Conservation (phyloP, 1,284 basidiomycete genomes). For the Anthracocystis panici-leucophaei region DNA sequence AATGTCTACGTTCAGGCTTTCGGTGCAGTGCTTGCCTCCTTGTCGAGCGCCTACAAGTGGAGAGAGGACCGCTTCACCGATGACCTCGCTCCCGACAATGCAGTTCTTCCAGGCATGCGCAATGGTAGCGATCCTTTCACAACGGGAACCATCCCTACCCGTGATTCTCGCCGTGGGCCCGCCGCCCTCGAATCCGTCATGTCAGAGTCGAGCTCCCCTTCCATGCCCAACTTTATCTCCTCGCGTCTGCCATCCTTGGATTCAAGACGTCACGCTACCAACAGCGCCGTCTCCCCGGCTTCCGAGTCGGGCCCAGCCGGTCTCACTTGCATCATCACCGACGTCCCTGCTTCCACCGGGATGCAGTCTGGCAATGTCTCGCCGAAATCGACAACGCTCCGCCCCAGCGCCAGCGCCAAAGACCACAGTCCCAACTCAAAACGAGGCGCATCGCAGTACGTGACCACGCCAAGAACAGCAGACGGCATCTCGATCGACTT, state of each 20-base stretch:
- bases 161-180: slow-evolving; percentile 2
- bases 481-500: slow-evolving; percentile 30
- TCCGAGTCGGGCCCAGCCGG: slow-evolving; percentile 6
- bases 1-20: slow-evolving; percentile 55
- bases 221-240: slow-evolving; percentile 23
- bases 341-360: slow-evolving; percentile 5
- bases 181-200: slow-evolving; percentile 21
- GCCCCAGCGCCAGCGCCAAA: slow-evolving; percentile 3
- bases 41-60: slow-evolving; percentile 48
- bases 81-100: slow-evolving; percentile 43
- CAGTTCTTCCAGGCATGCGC: slow-evolving; percentile 41
- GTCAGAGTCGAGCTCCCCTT: slow-evolving; percentile 17
- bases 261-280: slow-evolving; percentile 11
- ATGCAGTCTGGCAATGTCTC: slow-evolving; percentile 22
- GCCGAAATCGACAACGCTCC: slow-evolving; percentile 13
- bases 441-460: slow-evolving; percentile 4
- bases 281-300: background rate
- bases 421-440: slow-evolving; percentile 13
- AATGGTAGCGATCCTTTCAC: slow-evolving; percentile 24
- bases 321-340: slow-evolving; percentile 18
- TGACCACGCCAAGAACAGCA: slow-evolving; percentile 12
- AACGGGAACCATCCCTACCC: background rate
- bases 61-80: slow-evolving; percentile 53
- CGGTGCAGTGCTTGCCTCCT: slow-evolving; percentile 47
- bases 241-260: slow-evolving; percentile 26